Conservation (phyloP, 2,329 filamentous ascomycete species). For the Pyrenophora seminiperda region DNA sequence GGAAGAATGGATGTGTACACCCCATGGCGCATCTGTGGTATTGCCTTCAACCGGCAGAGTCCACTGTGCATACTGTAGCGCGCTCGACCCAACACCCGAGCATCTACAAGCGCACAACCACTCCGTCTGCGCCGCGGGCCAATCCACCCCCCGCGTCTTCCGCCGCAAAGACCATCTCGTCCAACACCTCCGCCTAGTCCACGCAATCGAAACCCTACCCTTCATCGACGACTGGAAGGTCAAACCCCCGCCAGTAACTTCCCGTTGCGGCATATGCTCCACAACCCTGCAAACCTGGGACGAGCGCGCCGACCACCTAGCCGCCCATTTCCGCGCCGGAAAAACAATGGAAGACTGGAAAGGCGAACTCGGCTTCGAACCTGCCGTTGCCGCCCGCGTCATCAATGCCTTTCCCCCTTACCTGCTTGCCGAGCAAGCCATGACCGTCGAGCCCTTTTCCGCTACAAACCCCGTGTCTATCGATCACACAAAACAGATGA, state of each 20-base stretch:
- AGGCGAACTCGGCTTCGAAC: conserved; percentile 56
- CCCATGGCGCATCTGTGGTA: conserved; percentile 58
- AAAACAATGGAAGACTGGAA: conserved; percentile 57
- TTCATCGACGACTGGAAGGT: conserved; percentile 67
- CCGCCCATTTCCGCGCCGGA: conserved; percentile 58
- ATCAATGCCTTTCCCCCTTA: conserved; percentile 55
- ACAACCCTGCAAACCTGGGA: conserved; percentile 52
- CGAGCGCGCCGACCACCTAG: conserved; percentile 55
- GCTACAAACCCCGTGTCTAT: conserved; percentile 40
- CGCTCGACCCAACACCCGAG: conserved; percentile 56
- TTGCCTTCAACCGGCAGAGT: conserved; percentile 59
- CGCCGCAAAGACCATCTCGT: conserved; percentile 65
- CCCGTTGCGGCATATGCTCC: conserved; percentile 58
- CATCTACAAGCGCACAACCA: conserved; percentile 65
- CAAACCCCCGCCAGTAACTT: conserved; percentile 55
- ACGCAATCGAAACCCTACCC: conserved; percentile 62
- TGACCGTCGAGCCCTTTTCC: conserved; percentile 50
- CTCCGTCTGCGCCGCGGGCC: conserved; percentile 66
- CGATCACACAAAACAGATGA: conserved; percentile 29
- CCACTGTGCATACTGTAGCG: conserved; percentile 62
- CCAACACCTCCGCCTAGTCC: conserved; percentile 62
- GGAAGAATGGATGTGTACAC: conserved; percentile 56
- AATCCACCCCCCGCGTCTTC: conserved; percentile 62
- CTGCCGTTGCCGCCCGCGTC: conserved; percentile 50
- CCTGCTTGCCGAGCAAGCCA: conserved; percentile 50